Evolutionary conservation across 768 basidiomycete species (phyloP).

Genomic region (Trametes elegans): DNA sequence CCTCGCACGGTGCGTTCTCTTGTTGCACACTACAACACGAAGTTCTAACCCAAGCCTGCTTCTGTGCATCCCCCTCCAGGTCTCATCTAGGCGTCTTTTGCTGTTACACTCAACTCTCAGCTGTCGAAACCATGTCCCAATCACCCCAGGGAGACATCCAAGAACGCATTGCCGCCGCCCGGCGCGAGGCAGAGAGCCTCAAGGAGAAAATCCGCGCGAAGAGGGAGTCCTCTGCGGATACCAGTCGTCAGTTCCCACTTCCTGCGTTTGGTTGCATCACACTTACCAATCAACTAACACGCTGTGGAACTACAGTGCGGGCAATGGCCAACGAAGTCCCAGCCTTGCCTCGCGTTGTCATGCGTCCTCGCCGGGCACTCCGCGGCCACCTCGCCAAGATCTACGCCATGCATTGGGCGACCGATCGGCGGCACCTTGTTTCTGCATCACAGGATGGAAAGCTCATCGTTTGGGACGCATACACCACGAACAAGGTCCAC

Average conservation of each 20-base stretch:
- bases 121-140: constrained; percentile 60
- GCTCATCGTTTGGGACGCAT: constrained; percentile 99
- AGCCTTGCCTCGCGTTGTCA: constrained; percentile 91
- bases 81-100: not conserved
- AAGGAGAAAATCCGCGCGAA: constrained; percentile 99
- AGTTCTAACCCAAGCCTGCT: not conserved
- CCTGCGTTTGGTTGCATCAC: not conserved
- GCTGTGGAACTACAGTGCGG: constrained; percentile 59
- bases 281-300: not conserved
- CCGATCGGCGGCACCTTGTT: constrained; percentile 94
- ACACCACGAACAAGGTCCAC: constrained; percentile 99
- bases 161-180: constrained; percentile 92
- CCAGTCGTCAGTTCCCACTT: constrained; percentile 74
- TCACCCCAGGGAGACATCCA: constrained; percentile 75
- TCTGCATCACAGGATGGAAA: constrained; percentile 99
- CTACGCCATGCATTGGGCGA: constrained; percentile 99
- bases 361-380: constrained; percentile 93
- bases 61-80: not conserved
- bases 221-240: constrained; percentile 96
- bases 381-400: constrained; percentile 99
- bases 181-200: constrained; percentile 93
- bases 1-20: constrained; percentile 17
- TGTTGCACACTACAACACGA: not conserved
- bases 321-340: constrained; percentile 99
- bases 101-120: not conserved